Evolutionary conservation across 2,329 filamentous ascomycete genomes (phyloP).

Genomic region (Trichophyton schoenleinii): DNA sequence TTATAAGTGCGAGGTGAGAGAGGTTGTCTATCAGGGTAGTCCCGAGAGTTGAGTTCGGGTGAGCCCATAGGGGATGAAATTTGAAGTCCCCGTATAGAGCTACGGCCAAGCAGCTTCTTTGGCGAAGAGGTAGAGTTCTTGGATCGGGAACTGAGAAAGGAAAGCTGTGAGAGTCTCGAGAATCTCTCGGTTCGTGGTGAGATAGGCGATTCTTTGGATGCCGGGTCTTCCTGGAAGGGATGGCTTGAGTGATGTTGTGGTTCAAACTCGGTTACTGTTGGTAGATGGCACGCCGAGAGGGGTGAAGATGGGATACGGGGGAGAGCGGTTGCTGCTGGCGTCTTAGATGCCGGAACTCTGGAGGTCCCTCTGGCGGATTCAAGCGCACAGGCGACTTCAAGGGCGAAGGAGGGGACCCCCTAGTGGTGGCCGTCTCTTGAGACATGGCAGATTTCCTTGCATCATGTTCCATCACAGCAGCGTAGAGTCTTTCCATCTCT

Average conservation of each 20-base stretch:
- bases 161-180: constrained; percentile 29
- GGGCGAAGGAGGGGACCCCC: constrained; percentile 19
- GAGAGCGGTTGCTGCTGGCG: constrained; percentile 10
- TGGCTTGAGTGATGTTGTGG: constrained; percentile 13
- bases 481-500: constrained; percentile 83
- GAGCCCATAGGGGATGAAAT: constrained; percentile 45
- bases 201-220: constrained; percentile 15
- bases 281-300: constrained; percentile 7
- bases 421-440: not conserved
- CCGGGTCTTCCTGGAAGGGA: constrained; percentile 9
- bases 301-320: constrained; percentile 10
- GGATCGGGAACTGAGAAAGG: constrained; percentile 30
- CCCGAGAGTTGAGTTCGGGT: constrained; percentile 31
- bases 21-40: constrained; percentile 41
- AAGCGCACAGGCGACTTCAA: constrained; percentile 20
- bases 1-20: constrained; percentile 46
- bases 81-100: constrained; percentile 41
- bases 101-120: constrained; percentile 34
- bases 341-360: constrained; percentile 20
- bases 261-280: constrained; percentile 7
- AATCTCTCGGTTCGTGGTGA: constrained; percentile 27
- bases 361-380: constrained; percentile 18
- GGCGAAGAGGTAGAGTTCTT: constrained; percentile 27
- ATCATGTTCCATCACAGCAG: constrained; percentile 82
- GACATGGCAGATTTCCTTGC: constrained; percentile 32